Conservation (phyloP, 2,329 filamentous ascomycete species). For the Fusarium marasasianum region DNA sequence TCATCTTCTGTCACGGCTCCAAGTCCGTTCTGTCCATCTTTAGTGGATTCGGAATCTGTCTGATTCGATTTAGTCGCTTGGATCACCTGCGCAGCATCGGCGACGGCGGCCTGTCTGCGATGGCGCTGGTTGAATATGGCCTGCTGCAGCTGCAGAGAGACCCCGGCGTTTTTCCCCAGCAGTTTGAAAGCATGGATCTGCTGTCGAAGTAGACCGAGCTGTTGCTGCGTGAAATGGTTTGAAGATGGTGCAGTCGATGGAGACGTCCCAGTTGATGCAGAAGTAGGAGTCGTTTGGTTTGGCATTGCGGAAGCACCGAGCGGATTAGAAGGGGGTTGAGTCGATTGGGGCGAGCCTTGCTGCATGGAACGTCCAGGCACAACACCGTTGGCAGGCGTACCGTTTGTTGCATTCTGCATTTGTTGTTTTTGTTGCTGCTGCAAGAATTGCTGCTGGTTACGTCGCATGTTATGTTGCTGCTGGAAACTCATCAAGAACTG, state of each 20-base stretch:
- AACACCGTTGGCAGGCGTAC: conserved; percentile 59
- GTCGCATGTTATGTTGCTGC: conserved; percentile 67
- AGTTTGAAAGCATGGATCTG: conserved; percentile 94
- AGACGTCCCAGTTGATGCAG: conserved; percentile 45
- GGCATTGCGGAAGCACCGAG: conserved; percentile 54
- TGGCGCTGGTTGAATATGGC: conserved; percentile 81
- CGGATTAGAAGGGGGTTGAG: conserved; percentile 47
- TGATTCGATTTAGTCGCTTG: conserved; percentile 45
- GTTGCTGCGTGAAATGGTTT: conserved; percentile 78
- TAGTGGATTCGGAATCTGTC: conserved; percentile 47
- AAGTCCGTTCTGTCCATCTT: conserved; percentile 50
- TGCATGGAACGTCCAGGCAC: conserved; percentile 52
- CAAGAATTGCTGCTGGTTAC: conserved; percentile 55
- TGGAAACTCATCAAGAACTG: conserved; percentile 79
- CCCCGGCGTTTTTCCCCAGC: conserved; percentile 84
- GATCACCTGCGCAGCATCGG: conserved; percentile 54
- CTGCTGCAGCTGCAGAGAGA: conserved; percentile 82
- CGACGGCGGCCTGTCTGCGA: conserved; percentile 66
- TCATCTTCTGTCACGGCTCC: conserved; percentile 49
- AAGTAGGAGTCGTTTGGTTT: conserved; percentile 45
- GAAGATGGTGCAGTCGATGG: conserved; percentile 46
- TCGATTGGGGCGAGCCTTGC: conserved; percentile 46
- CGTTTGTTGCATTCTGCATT: conserved; percentile 66
- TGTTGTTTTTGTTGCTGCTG: conserved; percentile 55
- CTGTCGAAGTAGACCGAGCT: conserved; percentile 79